Conservation (phyloP, 2,329 filamentous ascomycete species). For the Fusarium tanahbumbuense region DNA sequence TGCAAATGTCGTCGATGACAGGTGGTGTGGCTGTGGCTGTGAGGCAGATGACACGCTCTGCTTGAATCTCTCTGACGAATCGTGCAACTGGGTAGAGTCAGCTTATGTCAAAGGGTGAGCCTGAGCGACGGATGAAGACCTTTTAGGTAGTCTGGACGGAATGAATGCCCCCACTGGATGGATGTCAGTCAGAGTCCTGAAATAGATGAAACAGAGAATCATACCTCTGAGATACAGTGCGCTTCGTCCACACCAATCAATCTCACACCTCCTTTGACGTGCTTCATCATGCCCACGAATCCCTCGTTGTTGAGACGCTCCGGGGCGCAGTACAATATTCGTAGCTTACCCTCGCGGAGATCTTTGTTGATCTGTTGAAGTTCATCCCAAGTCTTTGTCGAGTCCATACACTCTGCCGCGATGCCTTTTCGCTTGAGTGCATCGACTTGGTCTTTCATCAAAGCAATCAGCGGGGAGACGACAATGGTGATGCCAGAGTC, state of each 20-base stretch:
- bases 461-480: slow-evolving; percentile 66
- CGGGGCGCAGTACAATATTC: slow-evolving; percentile 68
- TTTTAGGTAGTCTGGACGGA: slow-evolving; percentile 64
- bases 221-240: slow-evolving; percentile 63
- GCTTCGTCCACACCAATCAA: slow-evolving; percentile 69
- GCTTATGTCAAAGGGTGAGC: background rate
- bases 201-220: accelerated
- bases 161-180: slow-evolving; percentile 60
- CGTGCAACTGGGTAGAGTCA: slow-evolving; percentile 57
- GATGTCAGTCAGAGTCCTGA: background rate
- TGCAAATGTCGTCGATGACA: slow-evolving; percentile 66
- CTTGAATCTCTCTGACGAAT: slow-evolving; percentile 65
- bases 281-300: slow-evolving; percentile 66
- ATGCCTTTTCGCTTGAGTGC: slow-evolving; percentile 62
- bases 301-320: slow-evolving; percentile 71
- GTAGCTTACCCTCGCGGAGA: slow-evolving; percentile 59
- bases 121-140: slow-evolving; percentile 45
- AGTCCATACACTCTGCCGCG: slow-evolving; percentile 66
- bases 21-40: slow-evolving; percentile 69
- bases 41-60: slow-evolving; percentile 69
- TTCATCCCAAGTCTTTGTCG: slow-evolving; percentile 63
- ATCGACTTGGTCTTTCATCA: slow-evolving; percentile 73
- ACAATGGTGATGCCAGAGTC: slow-evolving; percentile 65
- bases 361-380: slow-evolving; percentile 53
- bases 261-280: slow-evolving; percentile 65